phyloP scores from a whole-genome alignment of 2,329 filamentous ascomycete genomes.

The Pestalotiopsis sp. region DNA sequence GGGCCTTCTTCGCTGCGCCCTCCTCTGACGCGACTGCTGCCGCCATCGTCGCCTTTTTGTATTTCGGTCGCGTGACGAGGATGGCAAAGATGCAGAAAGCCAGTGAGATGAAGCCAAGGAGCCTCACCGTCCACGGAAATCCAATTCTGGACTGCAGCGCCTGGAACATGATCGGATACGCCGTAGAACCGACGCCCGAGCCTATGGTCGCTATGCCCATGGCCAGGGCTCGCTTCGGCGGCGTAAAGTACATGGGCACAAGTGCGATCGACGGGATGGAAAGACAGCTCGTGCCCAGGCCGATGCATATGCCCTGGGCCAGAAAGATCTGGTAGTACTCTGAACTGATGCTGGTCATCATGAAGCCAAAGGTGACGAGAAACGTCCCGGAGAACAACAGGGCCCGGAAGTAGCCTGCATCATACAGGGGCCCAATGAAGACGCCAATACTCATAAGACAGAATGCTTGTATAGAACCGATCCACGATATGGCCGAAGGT shows the following conservation, averaged over 20 bases:
- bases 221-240: not conserved
- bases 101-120: conserved; percentile 9
- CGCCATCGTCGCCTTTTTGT: not conserved
- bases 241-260: conserved; percentile 9
- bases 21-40: not conserved
- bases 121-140: conserved; percentile 6
- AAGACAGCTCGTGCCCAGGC: conserved; percentile 8
- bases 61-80: conserved; percentile 1
- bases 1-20: not conserved
- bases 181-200: not conserved
- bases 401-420: conserved; percentile 30
- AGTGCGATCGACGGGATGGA: conserved; percentile 8
- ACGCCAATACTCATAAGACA: conserved; percentile 30
- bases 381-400: conserved; percentile 26
- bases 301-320: conserved; percentile 6
- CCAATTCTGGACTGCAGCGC: conserved; percentile 1
- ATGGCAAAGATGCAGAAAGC: conserved; percentile 8
- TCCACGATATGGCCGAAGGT: conserved; percentile 29
- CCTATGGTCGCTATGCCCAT: conserved; percentile 3
- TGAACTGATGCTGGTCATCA: conserved; percentile 8
- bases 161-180: conserved; percentile 11
- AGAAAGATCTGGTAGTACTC: conserved; percentile 9
- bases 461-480: conserved; percentile 33
- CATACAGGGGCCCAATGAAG: conserved; percentile 32
- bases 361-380: conserved; percentile 17